phyloP scores from a whole-genome alignment of 495 filamentous ascomycete species.

The Rostrohypoxylon terebratum region DNA sequence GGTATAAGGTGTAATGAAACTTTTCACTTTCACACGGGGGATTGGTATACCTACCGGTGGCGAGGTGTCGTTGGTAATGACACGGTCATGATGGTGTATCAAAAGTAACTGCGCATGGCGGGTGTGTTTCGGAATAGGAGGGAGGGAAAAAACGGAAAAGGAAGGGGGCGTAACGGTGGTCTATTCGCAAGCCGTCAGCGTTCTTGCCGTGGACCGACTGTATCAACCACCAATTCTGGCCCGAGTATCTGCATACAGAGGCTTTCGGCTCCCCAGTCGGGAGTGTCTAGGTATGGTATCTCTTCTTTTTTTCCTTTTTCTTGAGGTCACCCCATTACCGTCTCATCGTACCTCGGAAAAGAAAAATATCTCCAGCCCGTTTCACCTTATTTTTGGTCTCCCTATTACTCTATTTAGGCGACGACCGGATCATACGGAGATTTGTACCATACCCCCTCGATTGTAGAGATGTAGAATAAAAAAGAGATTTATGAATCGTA shows the following conservation, averaged over 20 bases:
- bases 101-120: conserved; percentile 23
- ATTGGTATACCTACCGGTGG: conserved; percentile 28
- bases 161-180: conserved; percentile 26
- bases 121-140: conserved; percentile 24
- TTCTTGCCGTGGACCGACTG: conserved; percentile 20
- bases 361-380: conserved; percentile 14
- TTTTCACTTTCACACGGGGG: conserved; percentile 20
- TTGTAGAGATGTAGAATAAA: conserved; percentile 36
- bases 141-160: conserved; percentile 14
- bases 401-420: background rate
- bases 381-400: conserved; percentile 4
- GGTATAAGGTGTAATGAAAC: conserved; percentile 10
- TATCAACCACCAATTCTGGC: conserved; percentile 7
- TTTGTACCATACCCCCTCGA: conserved; percentile 23
- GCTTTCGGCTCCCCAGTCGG: background rate
- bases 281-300: conserved; percentile 30
- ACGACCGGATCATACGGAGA: conserved; percentile 27
- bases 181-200: conserved; percentile 27
- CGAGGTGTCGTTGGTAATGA: conserved; percentile 21
- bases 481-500: conserved; percentile 40
- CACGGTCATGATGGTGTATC: conserved; percentile 27
- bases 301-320: conserved; percentile 22
- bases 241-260: conserved; percentile 25
- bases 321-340: conserved; percentile 7
- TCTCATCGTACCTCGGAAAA: conserved; percentile 15